These are phyloP conservation scores for Fraxinus americana DNA, from an alignment of 257 asterid species.

Conservation along the genomic window DNA sequence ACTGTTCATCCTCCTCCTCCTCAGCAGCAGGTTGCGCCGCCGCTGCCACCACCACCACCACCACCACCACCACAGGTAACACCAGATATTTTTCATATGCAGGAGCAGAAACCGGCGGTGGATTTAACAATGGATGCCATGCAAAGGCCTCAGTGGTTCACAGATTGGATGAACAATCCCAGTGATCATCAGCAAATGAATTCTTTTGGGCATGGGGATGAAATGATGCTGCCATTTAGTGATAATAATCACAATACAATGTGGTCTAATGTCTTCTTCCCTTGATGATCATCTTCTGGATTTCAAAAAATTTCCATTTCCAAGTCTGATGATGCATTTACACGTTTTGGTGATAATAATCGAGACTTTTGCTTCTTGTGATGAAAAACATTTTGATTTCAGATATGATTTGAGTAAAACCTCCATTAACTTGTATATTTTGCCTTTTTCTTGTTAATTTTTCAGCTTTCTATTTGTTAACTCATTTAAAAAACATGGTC, in stretches of 20 bases:
- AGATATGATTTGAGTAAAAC: too few species aligned
- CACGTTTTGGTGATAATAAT: not conserved
- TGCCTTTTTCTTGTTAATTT: too few species aligned
- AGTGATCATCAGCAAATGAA: conserved; percentile 35
- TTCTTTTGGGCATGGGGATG: conserved; percentile 40
- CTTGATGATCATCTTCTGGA: conserved; percentile 24
- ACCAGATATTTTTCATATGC: not conserved
- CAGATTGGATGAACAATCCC: conserved; percentile 50
- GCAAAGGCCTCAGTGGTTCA: conserved; percentile 53
- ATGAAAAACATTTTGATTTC: not conserved
- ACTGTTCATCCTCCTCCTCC: conserved; percentile 8
- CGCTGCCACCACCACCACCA: not conserved
- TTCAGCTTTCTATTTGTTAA: too few species aligned
- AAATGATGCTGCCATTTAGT: conserved; percentile 42
- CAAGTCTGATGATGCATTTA: not conserved
- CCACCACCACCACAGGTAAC: not conserved
- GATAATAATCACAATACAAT: conserved; percentile 37
- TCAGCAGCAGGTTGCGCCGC: not conserved
- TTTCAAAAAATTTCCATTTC: not conserved
- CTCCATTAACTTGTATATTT: too few species aligned
- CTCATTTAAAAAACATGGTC: not conserved
- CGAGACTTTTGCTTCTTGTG: not conserved
- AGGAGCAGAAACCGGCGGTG: conserved; percentile 23
- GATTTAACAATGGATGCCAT: conserved; percentile 16
- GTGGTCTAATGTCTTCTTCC: conserved; percentile 56